Conservation (phyloP, 805 yeast genomes). For the Yamadazyma nakazawae region DNA sequence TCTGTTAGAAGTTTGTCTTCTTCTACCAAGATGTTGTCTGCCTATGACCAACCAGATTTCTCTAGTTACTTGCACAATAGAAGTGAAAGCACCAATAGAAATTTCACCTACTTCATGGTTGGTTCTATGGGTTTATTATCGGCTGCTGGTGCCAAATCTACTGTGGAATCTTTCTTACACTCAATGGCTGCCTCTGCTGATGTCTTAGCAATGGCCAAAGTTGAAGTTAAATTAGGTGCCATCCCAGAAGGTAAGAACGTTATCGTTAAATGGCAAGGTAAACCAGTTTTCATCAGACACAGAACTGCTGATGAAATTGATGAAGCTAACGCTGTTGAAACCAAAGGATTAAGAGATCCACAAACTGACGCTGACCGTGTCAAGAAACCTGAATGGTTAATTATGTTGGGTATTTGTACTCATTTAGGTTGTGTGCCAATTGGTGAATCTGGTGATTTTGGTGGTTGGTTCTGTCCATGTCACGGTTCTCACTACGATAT, state of each 20-base stretch:
- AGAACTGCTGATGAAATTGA: slow-evolving; percentile 90
- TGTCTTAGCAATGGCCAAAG: slow-evolving; percentile 98
- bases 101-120: slow-evolving; percentile 93
- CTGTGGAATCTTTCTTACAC: slow-evolving; percentile 87
- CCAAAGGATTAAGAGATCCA: slow-evolving; percentile 85
- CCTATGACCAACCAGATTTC: slow-evolving; percentile 90
- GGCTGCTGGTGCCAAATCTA: slow-evolving; percentile 94
- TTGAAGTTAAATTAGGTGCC: slow-evolving; percentile 89
- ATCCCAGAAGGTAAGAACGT: slow-evolving; percentile 98
- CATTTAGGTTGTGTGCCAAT: slow-evolving; percentile 99
- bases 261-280: slow-evolving; percentile 99
- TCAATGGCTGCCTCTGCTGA: slow-evolving; percentile 98
- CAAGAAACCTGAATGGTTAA: slow-evolving; percentile 95
- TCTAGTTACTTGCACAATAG: slow-evolving; percentile 74
- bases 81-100: slow-evolving; percentile 66
- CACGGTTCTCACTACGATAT: slow-evolving; percentile 99
- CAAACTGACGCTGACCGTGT: slow-evolving; percentile 91
- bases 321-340: slow-evolving; percentile 86
- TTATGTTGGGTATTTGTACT: slow-evolving; percentile 99
- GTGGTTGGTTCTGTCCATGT: slow-evolving; percentile 99
- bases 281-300: slow-evolving; percentile 99
- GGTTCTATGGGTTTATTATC: slow-evolving; percentile 89
- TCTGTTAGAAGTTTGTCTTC: slow-evolving; percentile 49
- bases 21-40: slow-evolving; percentile 57
- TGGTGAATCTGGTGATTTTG: slow-evolving; percentile 99